A percentile compares a stretch with the other conserved stretches of the same genome.
Evolutionary conservation across 257 asterid genomes (phyloP).

Genomic region (Hygrophila difformis): DNA sequence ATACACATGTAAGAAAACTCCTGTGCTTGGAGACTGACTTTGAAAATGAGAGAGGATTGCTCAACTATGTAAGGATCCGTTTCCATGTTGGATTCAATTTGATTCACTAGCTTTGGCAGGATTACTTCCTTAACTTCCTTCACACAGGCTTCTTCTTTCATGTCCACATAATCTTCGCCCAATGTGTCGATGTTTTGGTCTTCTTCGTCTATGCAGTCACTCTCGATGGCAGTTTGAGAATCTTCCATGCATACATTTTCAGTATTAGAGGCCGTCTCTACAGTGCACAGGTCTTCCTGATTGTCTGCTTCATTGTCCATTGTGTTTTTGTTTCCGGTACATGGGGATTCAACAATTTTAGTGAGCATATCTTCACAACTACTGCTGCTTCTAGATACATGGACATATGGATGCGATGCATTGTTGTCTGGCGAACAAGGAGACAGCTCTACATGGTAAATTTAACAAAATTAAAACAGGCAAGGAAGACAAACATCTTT

Average conservation of each 20-base stretch:
- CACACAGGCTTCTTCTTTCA: conserved; percentile 6
- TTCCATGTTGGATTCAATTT: conserved; percentile 24
- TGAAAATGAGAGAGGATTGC: no score
- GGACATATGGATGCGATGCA: conserved; percentile 25
- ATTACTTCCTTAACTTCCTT: conserved; percentile 15
- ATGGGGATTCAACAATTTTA: neutral
- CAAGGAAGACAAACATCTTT: neutral
- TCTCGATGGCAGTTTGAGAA: conserved; percentile 9
- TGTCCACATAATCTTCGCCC: conserved; percentile 8
- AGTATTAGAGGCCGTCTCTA: conserved; percentile 5
- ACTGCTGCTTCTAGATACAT: no score
- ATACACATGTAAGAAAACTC: no score
- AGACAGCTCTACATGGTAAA: conserved; percentile 1
- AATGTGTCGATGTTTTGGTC: conserved; percentile 11
- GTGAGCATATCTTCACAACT: conserved; percentile 31
- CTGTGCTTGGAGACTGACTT: no score
- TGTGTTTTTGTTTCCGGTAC: conserved; percentile 2
- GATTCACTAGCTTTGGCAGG: conserved; percentile 20
- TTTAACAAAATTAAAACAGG: neutral
- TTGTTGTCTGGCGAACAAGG: conserved; percentile 18
- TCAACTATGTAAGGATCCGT: no score
- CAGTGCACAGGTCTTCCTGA: conserved; percentile 14
- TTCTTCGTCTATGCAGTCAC: neutral
- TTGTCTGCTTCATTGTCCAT: conserved; percentile 15
- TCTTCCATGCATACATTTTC: conserved; percentile 18